Conservation (phyloP, 1,284 basidiomycete genomes). For the Xerocomus amazonicus region DNA sequence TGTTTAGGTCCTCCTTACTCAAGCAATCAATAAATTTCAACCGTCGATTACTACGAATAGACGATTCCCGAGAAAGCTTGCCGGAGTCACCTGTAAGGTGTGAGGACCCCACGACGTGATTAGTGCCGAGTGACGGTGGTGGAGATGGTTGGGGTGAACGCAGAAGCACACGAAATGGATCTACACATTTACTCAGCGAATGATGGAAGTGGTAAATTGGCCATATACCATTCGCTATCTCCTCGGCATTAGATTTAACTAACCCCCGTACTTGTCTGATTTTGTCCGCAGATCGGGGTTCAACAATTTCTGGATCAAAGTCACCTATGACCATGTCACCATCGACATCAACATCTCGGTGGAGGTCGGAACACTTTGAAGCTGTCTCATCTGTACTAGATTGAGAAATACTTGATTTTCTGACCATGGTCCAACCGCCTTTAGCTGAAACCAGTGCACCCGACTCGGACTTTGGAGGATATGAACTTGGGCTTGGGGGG, state of each 20-base stretch:
- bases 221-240: conserved; percentile 66
- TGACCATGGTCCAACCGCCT: conserved; percentile 74
- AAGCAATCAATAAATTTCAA: conserved; percentile 74
- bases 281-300: conserved; percentile 37
- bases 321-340: conserved; percentile 74
- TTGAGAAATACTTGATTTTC: conserved; percentile 32
- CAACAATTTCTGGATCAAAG: conserved; percentile 53
- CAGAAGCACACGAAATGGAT: conserved; percentile 55
- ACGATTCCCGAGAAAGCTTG: conserved; percentile 67
- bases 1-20: conserved; percentile 67
- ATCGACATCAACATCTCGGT: conserved; percentile 55
- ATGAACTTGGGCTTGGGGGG: conserved; percentile 73
- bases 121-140: conserved; percentile 25
- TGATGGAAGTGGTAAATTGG: conserved; percentile 13
- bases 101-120: conserved; percentile 15
- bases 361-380: conserved; percentile 35
- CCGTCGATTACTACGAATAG: conserved; percentile 68
- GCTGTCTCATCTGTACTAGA: conserved; percentile 30
- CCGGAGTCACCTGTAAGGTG: conserved; percentile 38
- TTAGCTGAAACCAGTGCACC: conserved; percentile 37
- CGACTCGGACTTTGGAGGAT: conserved; percentile 52
- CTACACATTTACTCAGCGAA: conserved; percentile 35
- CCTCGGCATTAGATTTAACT: conserved; percentile 65
- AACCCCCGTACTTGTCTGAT: conserved; percentile 43
- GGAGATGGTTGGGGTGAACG: conserved; percentile 33